phyloP scores from a whole-genome alignment of 2,329 filamentous ascomycete species.

The Apiospora hydei region DNA sequence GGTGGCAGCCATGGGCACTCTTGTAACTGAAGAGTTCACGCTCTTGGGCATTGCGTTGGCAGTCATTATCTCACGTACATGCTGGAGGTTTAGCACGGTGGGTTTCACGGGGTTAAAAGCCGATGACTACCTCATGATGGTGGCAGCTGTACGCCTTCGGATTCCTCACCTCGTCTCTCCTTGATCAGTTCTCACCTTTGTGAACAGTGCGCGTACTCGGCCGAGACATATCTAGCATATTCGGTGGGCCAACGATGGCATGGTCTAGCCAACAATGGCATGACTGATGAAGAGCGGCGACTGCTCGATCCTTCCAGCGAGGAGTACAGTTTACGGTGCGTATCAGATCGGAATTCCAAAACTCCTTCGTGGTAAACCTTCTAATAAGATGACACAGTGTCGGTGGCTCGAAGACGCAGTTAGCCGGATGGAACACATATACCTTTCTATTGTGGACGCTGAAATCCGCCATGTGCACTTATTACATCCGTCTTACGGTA shows the following conservation, averaged over 20 bases:
- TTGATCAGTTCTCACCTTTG: neutral
- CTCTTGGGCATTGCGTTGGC: constrained; percentile 58
- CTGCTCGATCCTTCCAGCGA: too few relatives aligned
- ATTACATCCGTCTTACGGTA: constrained; percentile 40
- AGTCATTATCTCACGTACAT: too few relatives aligned
- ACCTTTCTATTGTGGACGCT: constrained; percentile 59
- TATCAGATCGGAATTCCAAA: too few relatives aligned
- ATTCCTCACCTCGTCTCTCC: too few relatives aligned
- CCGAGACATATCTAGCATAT: neutral
- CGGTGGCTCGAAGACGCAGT: constrained; percentile 58
- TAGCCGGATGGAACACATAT: constrained; percentile 62
- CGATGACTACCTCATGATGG: constrained; percentile 67
- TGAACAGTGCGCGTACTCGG: neutral
- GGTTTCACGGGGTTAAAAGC: constrained; percentile 57
- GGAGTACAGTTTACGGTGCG: too few relatives aligned
- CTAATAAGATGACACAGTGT: constrained; percentile 41
- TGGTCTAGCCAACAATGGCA: too few relatives aligned
- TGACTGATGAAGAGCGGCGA: too few relatives aligned
- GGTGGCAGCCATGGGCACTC: neutral
- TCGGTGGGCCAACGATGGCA: neutral
- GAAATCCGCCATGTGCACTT: constrained; percentile 58
- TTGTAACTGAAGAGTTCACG: constrained; percentile 43
- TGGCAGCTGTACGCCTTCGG: constrained; percentile 43
- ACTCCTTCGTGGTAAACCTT: neutral
- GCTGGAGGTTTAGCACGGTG: constrained; percentile 54